Conservation (phyloP, 2,329 filamentous ascomycete genomes). For the Cadophora luteo-olivacea region DNA sequence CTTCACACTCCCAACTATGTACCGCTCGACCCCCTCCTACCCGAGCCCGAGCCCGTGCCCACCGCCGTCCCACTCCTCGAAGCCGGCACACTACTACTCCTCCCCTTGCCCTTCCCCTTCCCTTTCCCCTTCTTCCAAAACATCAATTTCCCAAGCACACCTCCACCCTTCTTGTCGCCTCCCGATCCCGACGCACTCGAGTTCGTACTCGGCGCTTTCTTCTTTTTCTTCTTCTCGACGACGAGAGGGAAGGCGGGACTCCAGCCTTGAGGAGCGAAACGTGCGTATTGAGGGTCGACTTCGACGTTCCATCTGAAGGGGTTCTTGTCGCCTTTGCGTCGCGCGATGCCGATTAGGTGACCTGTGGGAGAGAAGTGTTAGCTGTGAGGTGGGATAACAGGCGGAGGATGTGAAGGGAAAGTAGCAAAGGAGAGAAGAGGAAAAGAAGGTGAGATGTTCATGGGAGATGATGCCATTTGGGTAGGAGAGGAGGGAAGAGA, state of each 20-base stretch:
- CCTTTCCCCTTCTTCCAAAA: conserved; percentile 10
- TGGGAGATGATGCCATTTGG: too few relatives aligned
- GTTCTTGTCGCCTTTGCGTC: conserved; percentile 17
- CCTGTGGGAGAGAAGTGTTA: neutral
- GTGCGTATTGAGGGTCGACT: neutral
- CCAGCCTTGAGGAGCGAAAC: neutral
- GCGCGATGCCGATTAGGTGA: conserved; percentile 10
- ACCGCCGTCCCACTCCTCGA: neutral
- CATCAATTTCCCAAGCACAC: conserved; percentile 1
- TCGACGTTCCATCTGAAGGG: conserved; percentile 1
- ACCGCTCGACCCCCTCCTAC: neutral
- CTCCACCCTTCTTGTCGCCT: neutral
- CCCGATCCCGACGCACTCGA: neutral
- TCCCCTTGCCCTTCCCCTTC: neutral
- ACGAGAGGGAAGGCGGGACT: neutral
- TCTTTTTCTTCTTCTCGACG: neutral
- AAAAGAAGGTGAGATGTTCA: too few relatives aligned
- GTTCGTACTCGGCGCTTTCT: neutral
- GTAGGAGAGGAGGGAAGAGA: too few relatives aligned
- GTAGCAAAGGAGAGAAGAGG: too few relatives aligned
- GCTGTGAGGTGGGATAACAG: neutral
- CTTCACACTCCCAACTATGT: neutral
- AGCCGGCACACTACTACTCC: neutral
- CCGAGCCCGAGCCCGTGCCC: neutral
- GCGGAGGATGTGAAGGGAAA: too few relatives aligned